Percentiles rank a stretch among this genome's conserved stretches.
phyloP scores from a whole-genome alignment of 371 early-diverging fungal species.

The Phascolomyces articulosus region DNA sequence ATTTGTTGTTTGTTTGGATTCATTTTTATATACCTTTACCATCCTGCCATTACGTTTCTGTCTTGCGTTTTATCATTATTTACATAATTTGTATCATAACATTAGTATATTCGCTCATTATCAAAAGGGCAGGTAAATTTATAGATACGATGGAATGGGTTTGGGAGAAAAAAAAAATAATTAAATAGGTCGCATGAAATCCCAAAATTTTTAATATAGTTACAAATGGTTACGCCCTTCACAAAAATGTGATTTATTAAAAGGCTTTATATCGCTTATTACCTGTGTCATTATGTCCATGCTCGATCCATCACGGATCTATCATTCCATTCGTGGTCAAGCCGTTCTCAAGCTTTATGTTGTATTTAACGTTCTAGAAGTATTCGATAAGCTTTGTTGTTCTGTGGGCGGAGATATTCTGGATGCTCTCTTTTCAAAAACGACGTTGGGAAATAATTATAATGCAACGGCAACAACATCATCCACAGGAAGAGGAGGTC shows the following conservation, averaged over 20 bases:
- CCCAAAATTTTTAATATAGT: constrained; percentile 3
- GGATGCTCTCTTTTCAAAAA: constrained; percentile 85
- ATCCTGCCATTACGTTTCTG: constrained; percentile 89
- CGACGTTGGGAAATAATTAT: constrained; percentile 51
- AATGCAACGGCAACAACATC: constrained; percentile 5
- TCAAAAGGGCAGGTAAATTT: not conserved
- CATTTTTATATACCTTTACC: constrained; percentile 92
- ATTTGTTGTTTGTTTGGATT: constrained; percentile 89
- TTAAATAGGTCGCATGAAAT: no score
- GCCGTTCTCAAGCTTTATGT: constrained; percentile 96
- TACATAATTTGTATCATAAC: constrained; percentile 19
- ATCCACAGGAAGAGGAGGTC: no score
- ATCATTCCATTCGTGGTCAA: constrained; percentile 96
- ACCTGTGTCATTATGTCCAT: constrained; percentile 75
- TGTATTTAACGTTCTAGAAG: constrained; percentile 95
- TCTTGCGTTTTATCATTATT: constrained; percentile 61
- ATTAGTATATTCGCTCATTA: constrained; percentile 20
- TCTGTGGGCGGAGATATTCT: constrained; percentile 94
- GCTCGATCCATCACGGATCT: constrained; percentile 88
- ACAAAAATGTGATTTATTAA: constrained; percentile 87
- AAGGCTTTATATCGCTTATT: constrained; percentile 74
- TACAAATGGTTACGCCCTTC: constrained; percentile 65
- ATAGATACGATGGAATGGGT: no score
- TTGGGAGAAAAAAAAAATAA: not conserved
- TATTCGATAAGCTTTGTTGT: constrained; percentile 90